Conservation (phyloP, 352 stramenopile genomes). For the Pelagophyceae sp. region DNA sequence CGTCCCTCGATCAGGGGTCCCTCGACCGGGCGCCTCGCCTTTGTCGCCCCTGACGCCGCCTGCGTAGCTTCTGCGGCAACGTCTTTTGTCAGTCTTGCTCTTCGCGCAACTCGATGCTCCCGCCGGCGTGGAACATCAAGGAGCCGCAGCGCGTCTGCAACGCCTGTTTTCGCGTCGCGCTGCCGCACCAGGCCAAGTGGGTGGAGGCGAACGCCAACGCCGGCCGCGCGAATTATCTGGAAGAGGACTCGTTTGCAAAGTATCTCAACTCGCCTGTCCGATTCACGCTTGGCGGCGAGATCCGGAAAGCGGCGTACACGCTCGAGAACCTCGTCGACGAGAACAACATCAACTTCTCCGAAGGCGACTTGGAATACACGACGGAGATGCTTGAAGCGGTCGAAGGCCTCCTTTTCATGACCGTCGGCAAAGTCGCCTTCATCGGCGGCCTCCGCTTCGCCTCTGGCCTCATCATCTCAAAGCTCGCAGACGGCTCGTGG, state of each 20-base stretch:
- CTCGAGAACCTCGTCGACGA: constrained; percentile 30
- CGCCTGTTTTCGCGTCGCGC: constrained; percentile 20
- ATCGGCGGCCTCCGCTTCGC: constrained; percentile 17
- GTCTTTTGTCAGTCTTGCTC: constrained; percentile 79
- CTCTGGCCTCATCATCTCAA: background rate
- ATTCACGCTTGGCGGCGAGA: constrained; percentile 30
- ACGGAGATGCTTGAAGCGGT: constrained; percentile 29
- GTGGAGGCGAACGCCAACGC: background rate
- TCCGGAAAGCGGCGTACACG: constrained; percentile 32
- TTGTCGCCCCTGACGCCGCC: too few relatives aligned
- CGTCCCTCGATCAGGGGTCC: too few relatives aligned
- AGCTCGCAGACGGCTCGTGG: constrained; percentile 6
- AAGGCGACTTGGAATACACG: constrained; percentile 28
- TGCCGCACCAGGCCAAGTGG: constrained; percentile 21
- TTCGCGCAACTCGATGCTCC: constrained; percentile 18
- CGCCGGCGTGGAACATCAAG: constrained; percentile 27
- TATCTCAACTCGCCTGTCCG: constrained; percentile 32
- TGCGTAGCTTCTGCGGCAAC: constrained; percentile 65
- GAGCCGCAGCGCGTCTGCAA: constrained; percentile 28
- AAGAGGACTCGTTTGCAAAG: constrained; percentile 2
- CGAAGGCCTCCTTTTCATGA: constrained; percentile 32
- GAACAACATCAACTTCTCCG: constrained; percentile 24
- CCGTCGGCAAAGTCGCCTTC: constrained; percentile 31
- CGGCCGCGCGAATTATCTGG: constrained; percentile 5
- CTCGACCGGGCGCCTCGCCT: too few relatives aligned